phyloP scores from a whole-genome alignment of 192 early-diverging fungal genomes.

The Podila minutissima region DNA sequence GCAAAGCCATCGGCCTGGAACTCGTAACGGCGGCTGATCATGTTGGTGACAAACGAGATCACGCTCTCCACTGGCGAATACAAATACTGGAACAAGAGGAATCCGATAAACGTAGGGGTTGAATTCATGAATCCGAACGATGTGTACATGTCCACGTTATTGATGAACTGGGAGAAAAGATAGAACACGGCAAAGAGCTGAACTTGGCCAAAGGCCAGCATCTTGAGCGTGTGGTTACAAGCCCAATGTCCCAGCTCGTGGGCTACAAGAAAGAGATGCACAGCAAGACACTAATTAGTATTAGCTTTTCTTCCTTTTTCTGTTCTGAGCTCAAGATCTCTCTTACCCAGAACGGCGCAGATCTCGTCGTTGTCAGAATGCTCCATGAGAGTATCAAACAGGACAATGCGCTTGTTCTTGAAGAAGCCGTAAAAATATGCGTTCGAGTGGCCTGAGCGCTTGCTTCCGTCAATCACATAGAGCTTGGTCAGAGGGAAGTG shows the following conservation, averaged over 20 bases:
- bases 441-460: constrained; percentile 91
- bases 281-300: neutral
- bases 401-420: constrained; percentile 96
- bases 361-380: constrained; percentile 88
- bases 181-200: constrained; percentile 83
- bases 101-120: constrained; percentile 87
- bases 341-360: constrained; percentile 88
- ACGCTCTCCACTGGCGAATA: constrained; percentile 84
- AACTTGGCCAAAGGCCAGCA: constrained; percentile 76
- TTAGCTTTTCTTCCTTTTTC: neutral
- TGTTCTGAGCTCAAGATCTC: neutral
- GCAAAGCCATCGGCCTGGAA: constrained; percentile 95
- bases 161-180: constrained; percentile 79
- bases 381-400: constrained; percentile 93
- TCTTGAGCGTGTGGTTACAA: constrained; percentile 82
- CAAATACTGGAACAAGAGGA: constrained; percentile 89
- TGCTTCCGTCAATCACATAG: constrained; percentile 96
- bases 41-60: constrained; percentile 79
- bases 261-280: constrained; percentile 52
- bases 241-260: constrained; percentile 99
- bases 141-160: constrained; percentile 77
- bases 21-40: constrained; percentile 87
- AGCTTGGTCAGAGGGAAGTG: constrained; percentile 93
- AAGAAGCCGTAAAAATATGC: constrained; percentile 98
- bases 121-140: constrained; percentile 84